These are phyloP conservation scores for Dipteronia sinensis DNA, from an alignment of 345 rosid species.

Conservation along the genomic window DNA sequence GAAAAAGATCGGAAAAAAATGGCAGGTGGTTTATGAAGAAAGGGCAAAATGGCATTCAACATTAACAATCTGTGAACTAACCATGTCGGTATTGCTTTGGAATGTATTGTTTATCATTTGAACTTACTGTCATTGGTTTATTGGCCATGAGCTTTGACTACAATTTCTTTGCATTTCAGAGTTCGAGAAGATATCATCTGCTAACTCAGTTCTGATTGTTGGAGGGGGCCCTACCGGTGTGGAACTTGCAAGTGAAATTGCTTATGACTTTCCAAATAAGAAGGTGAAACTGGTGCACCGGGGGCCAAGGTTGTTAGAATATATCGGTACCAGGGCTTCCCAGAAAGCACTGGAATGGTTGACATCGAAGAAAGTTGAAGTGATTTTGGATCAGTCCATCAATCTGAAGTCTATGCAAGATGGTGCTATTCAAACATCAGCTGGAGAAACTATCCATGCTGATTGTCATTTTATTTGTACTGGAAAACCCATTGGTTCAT, in stretches of 20 bases:
- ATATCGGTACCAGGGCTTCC: slow-evolving; percentile 70
- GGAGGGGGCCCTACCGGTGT: slow-evolving; percentile 98
- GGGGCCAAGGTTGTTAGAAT: slow-evolving; percentile 81
- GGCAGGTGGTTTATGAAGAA: too few relatives aligned
- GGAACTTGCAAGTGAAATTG: slow-evolving; percentile 88
- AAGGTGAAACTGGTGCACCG: slow-evolving; percentile 72
- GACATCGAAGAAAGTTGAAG: slow-evolving; percentile 66
- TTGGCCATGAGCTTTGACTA: slow-evolving; percentile 8
- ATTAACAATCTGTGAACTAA: too few relatives aligned
- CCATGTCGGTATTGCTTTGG: too few relatives aligned
- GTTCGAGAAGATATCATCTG: slow-evolving; percentile 64
- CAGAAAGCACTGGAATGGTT: slow-evolving; percentile 68
- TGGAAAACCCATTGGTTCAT: slow-evolving; percentile 62
- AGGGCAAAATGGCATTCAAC: too few relatives aligned
- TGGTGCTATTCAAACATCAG: slow-evolving; percentile 47
- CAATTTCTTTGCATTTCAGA: slow-evolving; percentile 40
- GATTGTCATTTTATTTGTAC: slow-evolving; percentile 77
- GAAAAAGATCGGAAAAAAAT: too few relatives aligned
- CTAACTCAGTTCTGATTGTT: slow-evolving; percentile 69
- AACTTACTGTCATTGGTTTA: neutral
- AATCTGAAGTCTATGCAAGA: slow-evolving; percentile 53
- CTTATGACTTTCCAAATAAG: slow-evolving; percentile 77
- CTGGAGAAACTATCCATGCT: slow-evolving; percentile 64
- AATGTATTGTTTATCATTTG: too few relatives aligned
- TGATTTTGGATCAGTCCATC: slow-evolving; percentile 63